Evolutionary conservation across 768 basidiomycete genomes (phyloP).

Genomic region (Psilocybe azurescens): DNA sequence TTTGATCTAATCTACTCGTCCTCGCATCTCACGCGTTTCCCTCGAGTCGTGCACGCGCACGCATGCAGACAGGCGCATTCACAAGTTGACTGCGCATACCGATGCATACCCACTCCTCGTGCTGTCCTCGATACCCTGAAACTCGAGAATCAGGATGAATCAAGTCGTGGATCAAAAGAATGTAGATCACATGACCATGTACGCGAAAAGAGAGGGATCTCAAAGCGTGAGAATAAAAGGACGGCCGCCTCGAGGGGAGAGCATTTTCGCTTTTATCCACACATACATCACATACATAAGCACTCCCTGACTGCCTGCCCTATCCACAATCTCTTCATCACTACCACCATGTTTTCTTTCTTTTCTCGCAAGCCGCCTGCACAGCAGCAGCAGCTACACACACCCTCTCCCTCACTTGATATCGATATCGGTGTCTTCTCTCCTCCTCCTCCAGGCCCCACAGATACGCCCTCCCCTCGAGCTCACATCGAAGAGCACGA

Average conservation of each 20-base stretch:
- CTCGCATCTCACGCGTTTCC: too few relatives aligned
- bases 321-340: neutral
- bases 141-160: neutral
- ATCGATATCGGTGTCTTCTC: slow-evolving; percentile 11
- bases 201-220: neutral
- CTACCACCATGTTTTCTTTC: slow-evolving; percentile 36
- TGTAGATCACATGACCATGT: neutral
- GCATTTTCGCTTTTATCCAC: slow-evolving; percentile 9
- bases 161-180: neutral
- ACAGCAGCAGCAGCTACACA: slow-evolving; percentile 47
- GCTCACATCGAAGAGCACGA: slow-evolving; percentile 22
- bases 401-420: slow-evolving; percentile 52
- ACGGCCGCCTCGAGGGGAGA: slow-evolving; percentile 19
- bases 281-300: neutral
- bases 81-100: too few relatives aligned
- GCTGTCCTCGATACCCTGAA: neutral
- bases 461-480: slow-evolving; percentile 42
- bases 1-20: neutral
- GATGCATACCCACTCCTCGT: too few relatives aligned
- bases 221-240: slow-evolving; percentile 14
- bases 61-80: too few relatives aligned
- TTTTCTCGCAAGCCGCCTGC: slow-evolving; percentile 39
- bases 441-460: slow-evolving; percentile 35
- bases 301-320: too few relatives aligned
- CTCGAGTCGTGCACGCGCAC: too few relatives aligned